Conservation (phyloP, 495 filamentous ascomycete genomes). For the Extremus antarcticus region DNA sequence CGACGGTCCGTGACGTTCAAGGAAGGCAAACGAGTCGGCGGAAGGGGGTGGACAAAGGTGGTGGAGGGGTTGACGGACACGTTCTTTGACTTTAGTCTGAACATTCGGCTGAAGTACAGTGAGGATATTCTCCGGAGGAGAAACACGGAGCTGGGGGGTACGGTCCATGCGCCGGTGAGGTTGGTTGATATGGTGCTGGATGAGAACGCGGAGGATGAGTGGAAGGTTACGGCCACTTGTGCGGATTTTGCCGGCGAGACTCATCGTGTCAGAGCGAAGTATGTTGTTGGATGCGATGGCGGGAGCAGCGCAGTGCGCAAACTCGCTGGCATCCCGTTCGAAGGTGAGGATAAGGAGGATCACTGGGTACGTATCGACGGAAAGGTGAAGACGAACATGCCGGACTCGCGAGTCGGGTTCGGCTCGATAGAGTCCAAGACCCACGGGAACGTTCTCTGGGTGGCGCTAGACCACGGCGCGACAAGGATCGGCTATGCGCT, state of each 20-base stretch:
- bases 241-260: neutral
- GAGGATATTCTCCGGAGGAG: constrained; percentile 5
- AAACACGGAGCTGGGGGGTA: neutral
- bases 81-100: neutral
- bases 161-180: constrained; percentile 1
- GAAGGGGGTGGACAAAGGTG: neutral
- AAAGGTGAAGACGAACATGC: constrained; percentile 4
- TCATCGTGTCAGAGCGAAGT: neutral
- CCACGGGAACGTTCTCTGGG: constrained; percentile 2
- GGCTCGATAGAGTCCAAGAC: neutral
- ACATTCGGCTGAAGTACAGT: constrained; percentile 8
- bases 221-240: neutral
- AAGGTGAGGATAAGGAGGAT: neutral
- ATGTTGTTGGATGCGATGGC: constrained; percentile 6
- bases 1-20: neutral
- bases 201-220: neutral
- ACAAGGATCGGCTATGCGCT: constrained; percentile 3
- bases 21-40: neutral
- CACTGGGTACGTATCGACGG: constrained; percentile 6
- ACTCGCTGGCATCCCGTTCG: constrained; percentile 2
- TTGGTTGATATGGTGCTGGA: neutral
- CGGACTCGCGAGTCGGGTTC: neutral
- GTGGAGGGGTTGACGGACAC: neutral
- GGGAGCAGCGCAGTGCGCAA: constrained; percentile 2
- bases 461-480: constrained; percentile 1